Base-by-base conservation (phyloP, 495 filamentous ascomycete genomes). In the Aspergillus cavernicola region DNA sequence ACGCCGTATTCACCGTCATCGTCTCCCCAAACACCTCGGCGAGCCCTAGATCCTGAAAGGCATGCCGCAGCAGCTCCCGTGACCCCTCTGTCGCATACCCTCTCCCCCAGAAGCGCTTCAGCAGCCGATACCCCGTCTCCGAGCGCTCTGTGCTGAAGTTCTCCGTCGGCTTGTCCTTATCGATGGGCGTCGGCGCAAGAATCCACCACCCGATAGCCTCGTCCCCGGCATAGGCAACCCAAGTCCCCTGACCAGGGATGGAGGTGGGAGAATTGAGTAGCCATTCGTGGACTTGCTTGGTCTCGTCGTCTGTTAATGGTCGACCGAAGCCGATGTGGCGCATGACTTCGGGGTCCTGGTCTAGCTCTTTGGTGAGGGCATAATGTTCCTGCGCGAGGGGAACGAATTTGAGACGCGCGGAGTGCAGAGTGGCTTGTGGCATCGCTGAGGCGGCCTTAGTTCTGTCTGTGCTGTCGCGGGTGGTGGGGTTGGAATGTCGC, bases 131-230 rank as follows among this genome's bases (percentile, higher is more conserved):
- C 2, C 57, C 57, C 16, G 42, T 55, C 24, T 59, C 57, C 2
- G 57, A 37, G 16, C 51, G 39, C 12, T 40, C 46, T 1, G 22
- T 55, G 41, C 39, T 39, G 24, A 52, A 59, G 13, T 55, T 23
- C 35, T 55, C 39, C n/a, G 56, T 52, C 15, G 26, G 42, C 3
- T 51, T 44, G 6, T 39, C 20, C 22, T 16, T 13, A 11, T 29
- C 31, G 1, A 33, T 13, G 3, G 52, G 50, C 7, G 31, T 20
- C 0, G 57, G 51, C 12, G 51, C 57, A 13, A 59, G 35, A 16
- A 59, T 55, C 57, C 57, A 59, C 57, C 57, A 59, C 13, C 57
- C 57, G 19, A 59, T 48, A n/a, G 54, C 49, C 11, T 59, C 52
- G 23, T 42, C 57, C 3, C 32, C 45, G 11, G 24, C 52, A 37